A percentile compares a stretch with the other conserved stretches of the same genome.
Evolutionary conservation across 805 yeast species (phyloP).

Genomic region (Sugiyamaella smithiae): DNA sequence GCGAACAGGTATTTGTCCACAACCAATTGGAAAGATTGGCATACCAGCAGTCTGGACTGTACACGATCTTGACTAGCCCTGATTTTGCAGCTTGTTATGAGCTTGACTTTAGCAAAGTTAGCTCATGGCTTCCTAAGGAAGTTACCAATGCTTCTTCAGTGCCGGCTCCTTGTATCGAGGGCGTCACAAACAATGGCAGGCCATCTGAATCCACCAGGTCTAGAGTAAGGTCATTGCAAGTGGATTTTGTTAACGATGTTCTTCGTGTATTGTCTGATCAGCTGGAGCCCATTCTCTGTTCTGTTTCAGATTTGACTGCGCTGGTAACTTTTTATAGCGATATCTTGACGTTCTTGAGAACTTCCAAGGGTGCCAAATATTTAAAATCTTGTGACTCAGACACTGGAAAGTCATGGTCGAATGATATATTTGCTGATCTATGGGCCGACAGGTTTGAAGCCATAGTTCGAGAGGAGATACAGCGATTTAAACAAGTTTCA

Average conservation of each 20-base stretch:
- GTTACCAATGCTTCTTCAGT: constrained; percentile 13
- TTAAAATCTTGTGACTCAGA: background rate
- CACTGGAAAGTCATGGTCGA: constrained; percentile 2
- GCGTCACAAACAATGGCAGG: constrained; percentile 4
- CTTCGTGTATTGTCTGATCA: constrained; percentile 6
- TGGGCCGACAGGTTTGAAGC: constrained; percentile 6
- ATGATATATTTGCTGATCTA: constrained; percentile 5
- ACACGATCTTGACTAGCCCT: constrained; percentile 17
- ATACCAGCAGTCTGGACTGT: constrained; percentile 17
- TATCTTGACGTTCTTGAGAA: background rate
- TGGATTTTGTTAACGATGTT: constrained; percentile 8
- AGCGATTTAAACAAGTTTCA: background rate
- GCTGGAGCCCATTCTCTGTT: constrained; percentile 6
- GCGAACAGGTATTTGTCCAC: constrained; percentile 18
- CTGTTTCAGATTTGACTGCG: constrained; percentile 5
- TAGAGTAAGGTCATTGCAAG: background rate
- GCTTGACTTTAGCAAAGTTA: constrained; percentile 12
- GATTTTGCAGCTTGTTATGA: constrained; percentile 17
- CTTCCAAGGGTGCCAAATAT: background rate
- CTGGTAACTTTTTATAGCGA: constrained; percentile 15
- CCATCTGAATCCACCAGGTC: background rate
- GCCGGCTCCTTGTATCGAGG: constrained; percentile 16
- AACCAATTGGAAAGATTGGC: constrained; percentile 16
- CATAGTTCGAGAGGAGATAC: background rate
- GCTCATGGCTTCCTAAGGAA: constrained; percentile 21